phyloP scores from a whole-genome alignment of 768 basidiomycete species.

The Phylloporus sp. region DNA sequence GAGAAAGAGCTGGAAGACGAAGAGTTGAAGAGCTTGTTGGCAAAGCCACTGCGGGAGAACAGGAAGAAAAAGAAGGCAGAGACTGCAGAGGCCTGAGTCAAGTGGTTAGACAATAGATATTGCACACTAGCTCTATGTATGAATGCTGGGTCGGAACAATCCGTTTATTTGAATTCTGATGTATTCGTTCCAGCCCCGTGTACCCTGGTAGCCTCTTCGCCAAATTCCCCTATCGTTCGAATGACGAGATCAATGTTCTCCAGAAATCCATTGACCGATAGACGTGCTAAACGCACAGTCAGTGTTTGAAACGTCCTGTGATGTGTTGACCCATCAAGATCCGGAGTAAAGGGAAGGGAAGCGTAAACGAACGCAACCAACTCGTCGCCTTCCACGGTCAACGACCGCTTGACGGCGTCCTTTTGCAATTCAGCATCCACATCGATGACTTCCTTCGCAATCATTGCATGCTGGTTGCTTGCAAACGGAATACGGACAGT shows the following conservation, averaged over 20 bases:
- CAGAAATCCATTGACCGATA: constrained; percentile 81
- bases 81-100: constrained; percentile 36
- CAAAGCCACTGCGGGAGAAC: constrained; percentile 77
- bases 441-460: constrained; percentile 80
- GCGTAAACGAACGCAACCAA: constrained; percentile 66
- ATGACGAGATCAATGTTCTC: constrained; percentile 86
- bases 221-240: constrained; percentile 78
- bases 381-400: constrained; percentile 61
- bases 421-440: constrained; percentile 86
- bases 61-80: constrained; percentile 90
- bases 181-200: neutral
- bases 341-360: neutral
- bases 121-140: constrained; percentile 17
- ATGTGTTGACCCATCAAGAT: constrained; percentile 1
- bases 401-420: constrained; percentile 69
- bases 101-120: constrained; percentile 20
- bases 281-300: constrained; percentile 80
- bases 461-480: constrained; percentile 66
- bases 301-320: constrained; percentile 68
- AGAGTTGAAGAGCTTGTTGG: constrained; percentile 74
- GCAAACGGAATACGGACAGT: constrained; percentile 77
- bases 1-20: constrained; percentile 88
- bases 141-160: constrained; percentile 8
- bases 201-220: constrained; percentile 51
- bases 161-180: constrained; percentile 6